Base-by-base conservation (phyloP, 2,329 filamentous ascomycete species). In the Dothiorella sarmentorum region DNA sequence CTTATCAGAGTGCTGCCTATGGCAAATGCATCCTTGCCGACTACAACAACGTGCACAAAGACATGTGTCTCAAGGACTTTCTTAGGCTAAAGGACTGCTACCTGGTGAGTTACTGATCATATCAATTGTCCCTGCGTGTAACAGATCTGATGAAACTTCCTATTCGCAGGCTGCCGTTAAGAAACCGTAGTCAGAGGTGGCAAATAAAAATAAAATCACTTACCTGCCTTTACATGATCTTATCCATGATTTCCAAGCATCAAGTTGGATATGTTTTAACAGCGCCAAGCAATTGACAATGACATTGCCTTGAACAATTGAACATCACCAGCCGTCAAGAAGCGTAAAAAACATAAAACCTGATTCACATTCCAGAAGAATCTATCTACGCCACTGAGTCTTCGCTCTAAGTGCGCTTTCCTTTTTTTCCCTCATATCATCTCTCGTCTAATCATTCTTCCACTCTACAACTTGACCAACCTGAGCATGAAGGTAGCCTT, bases 21-120 rank as follows among this genome's bases (percentile, higher is more conserved):
- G 94, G 93, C 64, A 92, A 91, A 79, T 99, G 94, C 71, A 86
- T 99, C 63, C 83, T 93, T 52, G 84, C 85, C 37, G 93, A 97
- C 70, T 97, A 96, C 75, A 93, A 93, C 69, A 85, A 91, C 3
- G 85, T 96, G 3, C 84, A 91, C 66, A 96, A 96, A 70, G 90
- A 97, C 70, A 94, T 94, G 79, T 99, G 94, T 69, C 80, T 82
- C 4, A 85, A 85, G 60, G 91, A 97, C 69, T 97, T 99, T 66
- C 78, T 94, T 73, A 85, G 78, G 64, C 73, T 97, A 49, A 96
- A 96, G 72, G 81, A 96, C 64, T 97, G 93, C 70, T 96, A 91
- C 69, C 68, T 95, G 68, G 92, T 96, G 79, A 67, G 82, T 64
- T 22, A 13, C 7, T 2, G 13, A 1, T 29, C 18, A 4, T 1